A percentile compares a stretch with the other conserved stretches of the same genome.
phyloP scores from a whole-genome alignment of 2,329 filamentous ascomycete genomes.

The Sporothrix pallida region DNA sequence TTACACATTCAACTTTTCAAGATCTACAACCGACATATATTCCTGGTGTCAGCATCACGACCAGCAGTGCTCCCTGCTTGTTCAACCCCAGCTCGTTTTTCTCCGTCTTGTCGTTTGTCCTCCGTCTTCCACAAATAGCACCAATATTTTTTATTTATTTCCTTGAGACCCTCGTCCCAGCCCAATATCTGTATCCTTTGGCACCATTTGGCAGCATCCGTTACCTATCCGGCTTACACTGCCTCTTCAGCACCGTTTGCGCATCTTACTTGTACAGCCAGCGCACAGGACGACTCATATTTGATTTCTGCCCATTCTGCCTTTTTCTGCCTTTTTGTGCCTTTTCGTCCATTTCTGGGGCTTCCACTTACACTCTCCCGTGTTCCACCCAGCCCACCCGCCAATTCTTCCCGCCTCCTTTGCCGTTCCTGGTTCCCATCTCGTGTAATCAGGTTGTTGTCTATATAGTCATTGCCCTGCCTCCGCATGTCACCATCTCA shows the following conservation, averaged over 20 bases:
- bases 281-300: background rate
- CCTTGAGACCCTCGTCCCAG: background rate
- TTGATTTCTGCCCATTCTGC: background rate
- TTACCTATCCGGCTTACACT: background rate
- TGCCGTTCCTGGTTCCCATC: conserved; percentile 15
- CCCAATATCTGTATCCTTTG: conserved; percentile 13
- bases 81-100: conserved; percentile 12
- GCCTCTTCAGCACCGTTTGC: conserved; percentile 21
- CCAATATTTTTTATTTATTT: background rate
- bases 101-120: background rate
- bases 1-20: background rate
- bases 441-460: conserved; percentile 9
- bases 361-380: background rate
- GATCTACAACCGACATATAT: background rate
- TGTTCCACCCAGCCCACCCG: conserved; percentile 22
- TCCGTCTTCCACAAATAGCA: conserved; percentile 18
- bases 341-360: background rate
- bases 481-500: conserved; percentile 18
- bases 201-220: background rate
- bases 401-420: conserved; percentile 8
- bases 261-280: conserved; percentile 7
- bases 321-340: background rate
- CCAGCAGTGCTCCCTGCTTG: conserved; percentile 2
- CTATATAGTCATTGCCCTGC: conserved; percentile 27
- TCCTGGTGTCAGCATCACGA: conserved; percentile 2